Percentiles rank a stretch among this genome's conserved stretches.
Conservation (phyloP, 2,329 filamentous ascomycete genomes). For the Ophiostoma ulmi region DNA sequence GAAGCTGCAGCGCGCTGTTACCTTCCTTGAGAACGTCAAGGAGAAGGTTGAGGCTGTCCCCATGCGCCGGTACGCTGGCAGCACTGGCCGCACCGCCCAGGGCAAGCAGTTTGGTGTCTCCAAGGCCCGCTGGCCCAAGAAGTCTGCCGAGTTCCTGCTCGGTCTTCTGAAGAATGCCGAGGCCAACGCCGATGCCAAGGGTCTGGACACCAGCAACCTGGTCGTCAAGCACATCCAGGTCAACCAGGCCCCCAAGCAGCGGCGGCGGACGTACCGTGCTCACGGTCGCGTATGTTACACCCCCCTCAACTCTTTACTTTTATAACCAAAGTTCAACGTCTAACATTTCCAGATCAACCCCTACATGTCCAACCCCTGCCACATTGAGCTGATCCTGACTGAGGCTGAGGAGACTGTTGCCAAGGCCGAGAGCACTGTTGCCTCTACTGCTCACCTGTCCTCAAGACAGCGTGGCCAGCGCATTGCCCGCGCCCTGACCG, state of each 20-base stretch:
- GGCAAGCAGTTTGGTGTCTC: conserved; percentile 99
- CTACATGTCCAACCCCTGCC: conserved; percentile 99
- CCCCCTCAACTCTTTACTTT: not conserved
- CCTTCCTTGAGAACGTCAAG: conserved; percentile 97
- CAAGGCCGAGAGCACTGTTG: conserved; percentile 70
- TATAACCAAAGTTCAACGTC: not conserved
- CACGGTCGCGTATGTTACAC: conserved; percentile 89
- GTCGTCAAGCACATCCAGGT: conserved; percentile 99
- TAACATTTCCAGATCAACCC: conserved; percentile 77
- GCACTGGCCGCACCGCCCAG: conserved; percentile 94
- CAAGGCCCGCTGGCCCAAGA: conserved; percentile 97
- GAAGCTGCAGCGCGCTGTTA: conserved; percentile 91
- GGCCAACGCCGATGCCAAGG: conserved; percentile 95
- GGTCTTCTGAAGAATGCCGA: conserved; percentile 96
- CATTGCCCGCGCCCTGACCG: conserved; percentile 59
- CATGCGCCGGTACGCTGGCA: conserved; percentile 95
- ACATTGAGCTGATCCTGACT: conserved; percentile 99
- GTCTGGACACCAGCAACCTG: conserved; percentile 93
- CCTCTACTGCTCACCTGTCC: conserved; percentile 67
- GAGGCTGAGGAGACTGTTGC: conserved; percentile 94
- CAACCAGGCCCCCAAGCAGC: conserved; percentile 99
- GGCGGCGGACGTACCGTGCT: conserved; percentile 98
- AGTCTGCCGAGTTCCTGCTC: conserved; percentile 97
- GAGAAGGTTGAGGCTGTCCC: conserved; percentile 96
- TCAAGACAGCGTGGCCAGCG: conserved; percentile 84